Conservation (phyloP, 1,139 yeast genomes). For the Yamadazyma spencermartinsiae region DNA sequence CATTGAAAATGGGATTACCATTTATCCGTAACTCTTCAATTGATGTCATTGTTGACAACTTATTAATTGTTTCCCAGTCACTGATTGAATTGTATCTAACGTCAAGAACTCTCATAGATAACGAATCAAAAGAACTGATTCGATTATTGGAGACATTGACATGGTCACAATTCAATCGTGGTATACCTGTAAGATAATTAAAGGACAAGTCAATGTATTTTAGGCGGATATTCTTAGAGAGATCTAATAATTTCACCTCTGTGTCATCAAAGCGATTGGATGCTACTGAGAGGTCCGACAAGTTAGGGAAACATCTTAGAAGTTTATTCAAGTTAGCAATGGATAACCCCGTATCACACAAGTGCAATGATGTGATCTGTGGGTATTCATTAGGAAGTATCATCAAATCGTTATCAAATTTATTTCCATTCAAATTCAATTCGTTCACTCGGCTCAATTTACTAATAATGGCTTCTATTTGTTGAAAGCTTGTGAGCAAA, state of each 20-base stretch:
- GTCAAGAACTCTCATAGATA: conserved; percentile 32
- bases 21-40: conserved; percentile 48
- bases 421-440: conserved; percentile 64
- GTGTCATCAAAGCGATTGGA: conserved; percentile 41
- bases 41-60: conserved; percentile 20
- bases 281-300: conserved; percentile 46
- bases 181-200: conserved; percentile 38
- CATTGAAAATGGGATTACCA: conserved; percentile 50
- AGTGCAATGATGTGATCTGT: conserved; percentile 21
- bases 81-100: conserved; percentile 42
- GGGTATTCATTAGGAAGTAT: conserved; percentile 32
- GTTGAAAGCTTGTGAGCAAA: conserved; percentile 44
- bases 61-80: conserved; percentile 1
- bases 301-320: conserved; percentile 40
- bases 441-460: conserved; percentile 37
- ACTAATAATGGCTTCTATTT: conserved; percentile 37
- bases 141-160: conserved; percentile 30
- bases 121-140: conserved; percentile 11
- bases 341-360: conserved; percentile 33
- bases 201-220: conserved; percentile 43
- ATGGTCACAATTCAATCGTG: conserved; percentile 18
- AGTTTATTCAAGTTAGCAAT: conserved; percentile 24
- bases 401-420: conserved; percentile 16
- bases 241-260: conserved; percentile 16
- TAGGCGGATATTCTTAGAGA: conserved; percentile 14